Evolutionary conservation across 169 alveolate genomes (phyloP).

Genomic region (Cryptosporidium baileyi): DNA sequence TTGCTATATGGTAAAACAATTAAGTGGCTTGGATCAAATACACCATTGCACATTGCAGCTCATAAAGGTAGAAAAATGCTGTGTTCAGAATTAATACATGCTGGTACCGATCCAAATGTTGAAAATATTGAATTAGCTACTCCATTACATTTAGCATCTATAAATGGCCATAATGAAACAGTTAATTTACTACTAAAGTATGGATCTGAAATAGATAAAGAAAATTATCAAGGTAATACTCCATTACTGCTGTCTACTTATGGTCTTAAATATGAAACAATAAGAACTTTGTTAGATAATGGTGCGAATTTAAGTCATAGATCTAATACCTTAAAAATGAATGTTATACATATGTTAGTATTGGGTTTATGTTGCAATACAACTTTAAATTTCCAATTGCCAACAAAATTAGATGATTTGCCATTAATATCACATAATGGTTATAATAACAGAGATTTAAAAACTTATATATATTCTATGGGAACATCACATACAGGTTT

Average conservation of each 20-base stretch:
- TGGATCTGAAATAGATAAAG: slow-evolving; percentile 74
- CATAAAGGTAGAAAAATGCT: slow-evolving; percentile 81
- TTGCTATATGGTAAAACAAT: slow-evolving; percentile 80
- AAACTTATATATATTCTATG: slow-evolving; percentile 61
- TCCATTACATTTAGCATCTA: slow-evolving; percentile 86
- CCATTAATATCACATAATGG: slow-evolving; percentile 46
- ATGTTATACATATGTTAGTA: slow-evolving; percentile 32
- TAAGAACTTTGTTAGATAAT: slow-evolving; percentile 75
- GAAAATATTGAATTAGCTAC: slow-evolving; percentile 86
- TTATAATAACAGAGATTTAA: slow-evolving; percentile 51
- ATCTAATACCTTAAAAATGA: slow-evolving; percentile 33
- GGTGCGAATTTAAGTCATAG: slow-evolving; percentile 74
- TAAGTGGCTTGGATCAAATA: slow-evolving; percentile 79
- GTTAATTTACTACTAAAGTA: slow-evolving; percentile 77
- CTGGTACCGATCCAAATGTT: slow-evolving; percentile 79
- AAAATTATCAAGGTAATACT: slow-evolving; percentile 83
- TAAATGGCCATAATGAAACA: slow-evolving; percentile 82
- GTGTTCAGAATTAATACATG: slow-evolving; percentile 79
- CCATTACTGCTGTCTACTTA: slow-evolving; percentile 84
- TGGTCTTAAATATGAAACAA: slow-evolving; percentile 77
- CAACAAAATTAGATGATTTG: slow-evolving; percentile 59
- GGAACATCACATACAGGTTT: slow-evolving; percentile 64
- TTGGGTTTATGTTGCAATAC: slow-evolving; percentile 57
- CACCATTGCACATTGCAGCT: slow-evolving; percentile 86
- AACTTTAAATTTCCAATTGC: slow-evolving; percentile 44